phyloP scores from a whole-genome alignment of 164 flowering plant genomes.

The Umbilicus rupestris region DNA sequence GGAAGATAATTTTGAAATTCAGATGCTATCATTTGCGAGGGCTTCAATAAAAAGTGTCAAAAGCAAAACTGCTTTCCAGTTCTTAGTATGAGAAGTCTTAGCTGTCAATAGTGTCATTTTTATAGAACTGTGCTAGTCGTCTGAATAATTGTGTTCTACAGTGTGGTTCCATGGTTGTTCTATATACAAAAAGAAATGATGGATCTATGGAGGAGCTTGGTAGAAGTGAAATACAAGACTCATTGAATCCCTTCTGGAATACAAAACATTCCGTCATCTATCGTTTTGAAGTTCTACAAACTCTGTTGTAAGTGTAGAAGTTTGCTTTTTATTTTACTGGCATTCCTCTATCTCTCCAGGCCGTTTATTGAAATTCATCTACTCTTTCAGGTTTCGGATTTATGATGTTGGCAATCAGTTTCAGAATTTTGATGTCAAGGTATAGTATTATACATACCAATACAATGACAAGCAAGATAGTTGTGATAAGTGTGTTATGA shows the following conservation, averaged over 20 bases:
- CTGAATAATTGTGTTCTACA: slow-evolving; percentile 21
- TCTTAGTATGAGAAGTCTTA: not conserved
- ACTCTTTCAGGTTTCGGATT: slow-evolving; percentile 54
- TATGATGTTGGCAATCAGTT: slow-evolving; percentile 79
- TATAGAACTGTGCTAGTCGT: not conserved
- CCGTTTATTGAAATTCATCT: slow-evolving; percentile 8
- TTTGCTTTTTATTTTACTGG: not conserved
- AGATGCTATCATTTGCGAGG: not conserved
- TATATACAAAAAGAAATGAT: slow-evolving; percentile 56
- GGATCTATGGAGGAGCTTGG: slow-evolving; percentile 65
- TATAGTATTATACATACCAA: slow-evolving; percentile 15
- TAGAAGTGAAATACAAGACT: slow-evolving; percentile 75
- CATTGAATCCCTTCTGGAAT: slow-evolving; percentile 70
- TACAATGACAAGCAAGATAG: not conserved
- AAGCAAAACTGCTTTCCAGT: not conserved
- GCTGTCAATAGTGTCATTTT: not conserved
- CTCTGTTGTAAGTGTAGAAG: slow-evolving; percentile 55
- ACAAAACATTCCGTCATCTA: slow-evolving; percentile 39
- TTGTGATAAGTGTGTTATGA: not conserved
- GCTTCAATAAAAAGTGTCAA: not conserved
- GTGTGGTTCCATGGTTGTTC: slow-evolving; percentile 79
- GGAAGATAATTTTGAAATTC: not conserved
- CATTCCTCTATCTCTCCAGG: not conserved
- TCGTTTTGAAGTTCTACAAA: slow-evolving; percentile 71
- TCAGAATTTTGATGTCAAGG: slow-evolving; percentile 71